Conservation (phyloP, 2,329 filamentous ascomycete species). For the Scytalidium sp. region DNA sequence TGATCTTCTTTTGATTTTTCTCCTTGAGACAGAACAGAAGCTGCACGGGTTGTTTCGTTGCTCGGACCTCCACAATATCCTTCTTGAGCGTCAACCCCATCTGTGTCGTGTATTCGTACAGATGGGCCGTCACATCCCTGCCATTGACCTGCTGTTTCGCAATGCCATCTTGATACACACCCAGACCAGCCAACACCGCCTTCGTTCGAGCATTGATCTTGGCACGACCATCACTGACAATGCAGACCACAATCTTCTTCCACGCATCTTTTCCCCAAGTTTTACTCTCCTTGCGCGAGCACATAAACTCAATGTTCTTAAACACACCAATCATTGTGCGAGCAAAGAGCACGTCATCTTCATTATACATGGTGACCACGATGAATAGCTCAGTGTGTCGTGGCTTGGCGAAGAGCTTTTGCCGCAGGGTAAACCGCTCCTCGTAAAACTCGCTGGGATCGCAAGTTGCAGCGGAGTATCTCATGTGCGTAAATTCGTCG, state of each 20-base stretch:
- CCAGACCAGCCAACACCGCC: conserved; percentile 86
- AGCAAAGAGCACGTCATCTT: conserved; percentile 93
- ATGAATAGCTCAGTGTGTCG: conserved; percentile 95
- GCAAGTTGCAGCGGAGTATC: conserved; percentile 92
- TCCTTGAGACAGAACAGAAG: conserved; percentile 98
- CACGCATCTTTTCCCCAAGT: conserved; percentile 98
- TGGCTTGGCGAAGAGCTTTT: conserved; percentile 88
- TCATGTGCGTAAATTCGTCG: conserved; percentile 88
- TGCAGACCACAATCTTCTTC: conserved; percentile 99
- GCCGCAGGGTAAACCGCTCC: conserved; percentile 86
- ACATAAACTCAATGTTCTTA: conserved; percentile 99
- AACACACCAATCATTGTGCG: conserved; percentile 95
- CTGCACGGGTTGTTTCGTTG: conserved; percentile 87
- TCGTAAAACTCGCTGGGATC: conserved; percentile 86
- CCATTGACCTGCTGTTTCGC: conserved; percentile 97
- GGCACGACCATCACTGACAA: conserved; percentile 93
- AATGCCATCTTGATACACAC: conserved; percentile 97
- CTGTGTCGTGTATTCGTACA: conserved; percentile 93
- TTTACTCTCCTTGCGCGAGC: conserved; percentile 86
- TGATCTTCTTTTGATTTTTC: conserved; percentile 99
- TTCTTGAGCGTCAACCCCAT: conserved; percentile 88
- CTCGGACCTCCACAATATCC: conserved; percentile 78
- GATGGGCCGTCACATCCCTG: conserved; percentile 94
- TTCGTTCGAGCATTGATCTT: conserved; percentile 94
- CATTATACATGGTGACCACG: conserved; percentile 98